These are phyloP conservation scores for Chimonanthus praecox DNA, from an alignment of 164 flowering plant species.

Conservation along the genomic window DNA sequence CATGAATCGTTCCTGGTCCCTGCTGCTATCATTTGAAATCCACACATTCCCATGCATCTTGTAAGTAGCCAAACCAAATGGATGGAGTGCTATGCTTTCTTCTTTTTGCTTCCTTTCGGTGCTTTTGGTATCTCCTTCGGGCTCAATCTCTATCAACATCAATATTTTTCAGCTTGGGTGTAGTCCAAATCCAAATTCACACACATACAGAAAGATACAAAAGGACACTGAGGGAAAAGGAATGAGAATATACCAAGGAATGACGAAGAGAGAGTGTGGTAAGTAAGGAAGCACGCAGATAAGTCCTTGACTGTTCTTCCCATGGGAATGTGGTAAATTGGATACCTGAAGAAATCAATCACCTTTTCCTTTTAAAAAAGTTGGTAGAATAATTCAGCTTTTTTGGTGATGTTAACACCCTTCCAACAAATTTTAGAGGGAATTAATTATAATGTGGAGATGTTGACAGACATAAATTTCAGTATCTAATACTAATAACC, in stretches of 20 bases:
- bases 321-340: conserved; percentile 94
- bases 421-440: background rate
- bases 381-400: background rate
- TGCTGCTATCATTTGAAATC: conserved; percentile 49
- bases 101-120: conserved; percentile 38
- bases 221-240: background rate
- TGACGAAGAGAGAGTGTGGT: conserved; percentile 94
- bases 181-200: background rate
- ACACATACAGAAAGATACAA: background rate
- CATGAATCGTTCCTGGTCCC: conserved; percentile 65
- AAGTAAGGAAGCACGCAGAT: conserved; percentile 90
- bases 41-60: conserved; percentile 89
- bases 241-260: conserved; percentile 62
- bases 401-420: background rate
- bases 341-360: conserved; percentile 55
- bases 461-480: background rate
- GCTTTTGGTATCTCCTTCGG: conserved; percentile 30
- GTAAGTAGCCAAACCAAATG: conserved; percentile 91
- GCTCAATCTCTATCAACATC: conserved; percentile 12
- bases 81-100: conserved; percentile 53
- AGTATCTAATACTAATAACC: background rate
- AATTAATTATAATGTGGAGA: background rate
- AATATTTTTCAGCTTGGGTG: background rate
- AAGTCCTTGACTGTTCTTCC: conserved; percentile 88
- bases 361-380: background rate